Percentiles rank a stretch among this genome's conserved stretches.
phyloP scores from a whole-genome alignment of 257 asterid species.

The Schizonepeta tenuifolia region DNA sequence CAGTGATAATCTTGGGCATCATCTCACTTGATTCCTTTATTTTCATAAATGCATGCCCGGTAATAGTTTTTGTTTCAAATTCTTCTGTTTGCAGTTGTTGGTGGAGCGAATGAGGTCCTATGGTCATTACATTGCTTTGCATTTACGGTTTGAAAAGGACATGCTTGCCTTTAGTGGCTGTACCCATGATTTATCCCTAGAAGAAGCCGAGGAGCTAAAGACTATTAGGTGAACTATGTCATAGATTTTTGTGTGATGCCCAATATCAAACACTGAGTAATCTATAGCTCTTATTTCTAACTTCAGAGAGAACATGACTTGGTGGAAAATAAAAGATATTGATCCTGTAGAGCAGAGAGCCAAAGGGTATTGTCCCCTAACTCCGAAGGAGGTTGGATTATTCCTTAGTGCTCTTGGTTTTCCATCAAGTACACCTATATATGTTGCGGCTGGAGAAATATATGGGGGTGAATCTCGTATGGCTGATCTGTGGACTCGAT shows the following conservation, averaged over 20 bases:
- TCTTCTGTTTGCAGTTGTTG: constrained; percentile 58
- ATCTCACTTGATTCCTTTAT: constrained; percentile 5
- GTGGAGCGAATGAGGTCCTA: constrained; percentile 84
- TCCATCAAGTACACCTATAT: constrained; percentile 76
- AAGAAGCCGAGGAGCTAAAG: constrained; percentile 87
- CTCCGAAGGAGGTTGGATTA: constrained; percentile 88
- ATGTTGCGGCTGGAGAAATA: constrained; percentile 94
- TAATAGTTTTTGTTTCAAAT: constrained; percentile 23
- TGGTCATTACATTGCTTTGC: constrained; percentile 87
- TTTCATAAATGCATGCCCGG: constrained; percentile 9
- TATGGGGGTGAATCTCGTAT: constrained; percentile 85
- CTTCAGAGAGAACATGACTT: constrained; percentile 77
- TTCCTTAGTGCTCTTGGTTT: constrained; percentile 80
- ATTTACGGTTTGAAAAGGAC: constrained; percentile 94
- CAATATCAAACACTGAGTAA: constrained; percentile 5
- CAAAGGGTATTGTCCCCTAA: constrained; percentile 85
- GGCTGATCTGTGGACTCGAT: constrained; percentile 58
- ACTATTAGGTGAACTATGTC: constrained; percentile 62
- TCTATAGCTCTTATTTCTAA: constrained; percentile 23
- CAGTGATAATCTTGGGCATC: constrained; percentile 15
- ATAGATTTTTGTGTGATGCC: constrained; percentile 11
- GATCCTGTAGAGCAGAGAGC: constrained; percentile 87
- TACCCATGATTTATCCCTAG: constrained; percentile 77
- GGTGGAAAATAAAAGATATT: constrained; percentile 98
- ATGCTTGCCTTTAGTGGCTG: constrained; percentile 99